Base-by-base conservation (phyloP, 768 basidiomycete genomes). In the Boletus tylopilopsis region DNA sequence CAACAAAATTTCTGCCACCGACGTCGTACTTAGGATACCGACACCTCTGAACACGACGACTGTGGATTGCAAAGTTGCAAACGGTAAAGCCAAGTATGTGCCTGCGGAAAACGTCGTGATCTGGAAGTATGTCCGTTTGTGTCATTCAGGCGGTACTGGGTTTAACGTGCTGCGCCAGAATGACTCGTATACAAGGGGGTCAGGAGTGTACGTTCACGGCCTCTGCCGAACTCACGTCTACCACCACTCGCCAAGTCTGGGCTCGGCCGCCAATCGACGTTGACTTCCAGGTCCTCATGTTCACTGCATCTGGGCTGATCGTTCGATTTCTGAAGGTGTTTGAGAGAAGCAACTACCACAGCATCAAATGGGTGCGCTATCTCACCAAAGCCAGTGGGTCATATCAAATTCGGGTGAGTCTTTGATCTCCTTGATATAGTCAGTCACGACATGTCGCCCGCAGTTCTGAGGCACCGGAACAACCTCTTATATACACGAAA, bases 251-350 rank as follows among this genome's bases (percentile, higher is more conserved):
- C 29, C 94, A 97, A 77, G 85, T 95, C 5, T 99, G 96, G 96
- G 94, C 94, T 3, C 77, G 96, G 47, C 96, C 96, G 16, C 96
- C 96, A 7, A 98, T 99, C 62, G 91, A 95, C 58, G 85, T 98
- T 55, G 96, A 99, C 68, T 99, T 99, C 72, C 93, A 94, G 72
- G 96, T 99, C 49, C 77, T 99, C 58, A 99, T 99, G 96, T 92
- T 98, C 70, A 98, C 96, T 0, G 79, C 96, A 11, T 97, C 95
- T 11, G 96, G 96, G 2, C 68, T 99, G 61, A 87, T 95, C 43
- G 96, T 99, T 36, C 81, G 95, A 45, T 99, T 97, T 78, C 71
- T 99, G 63, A 98, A 97, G 68, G 95, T 99, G 16, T 98, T 97
- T 58, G 96, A 98, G 75, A 96, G 92, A 78, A 82, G 79, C 66